Evolutionary conservation across 345 rosid species (phyloP).

Genomic region (Populus ilicifolia): DNA sequence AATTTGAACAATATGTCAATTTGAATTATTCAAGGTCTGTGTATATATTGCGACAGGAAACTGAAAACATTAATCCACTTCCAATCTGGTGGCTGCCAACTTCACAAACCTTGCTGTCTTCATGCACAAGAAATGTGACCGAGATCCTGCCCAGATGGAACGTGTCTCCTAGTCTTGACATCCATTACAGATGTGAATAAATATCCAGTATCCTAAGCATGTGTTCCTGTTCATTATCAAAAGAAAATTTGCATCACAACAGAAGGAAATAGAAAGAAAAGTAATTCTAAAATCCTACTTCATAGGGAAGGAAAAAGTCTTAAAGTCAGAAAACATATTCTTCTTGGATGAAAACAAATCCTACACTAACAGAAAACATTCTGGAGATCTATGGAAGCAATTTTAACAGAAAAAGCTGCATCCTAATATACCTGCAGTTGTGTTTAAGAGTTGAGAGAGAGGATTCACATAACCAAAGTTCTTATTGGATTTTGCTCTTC

Average conservation of each 20-base stretch:
- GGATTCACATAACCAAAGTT: no score
- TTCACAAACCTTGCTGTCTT: neutral
- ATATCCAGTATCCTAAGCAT: no score
- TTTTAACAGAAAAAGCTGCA: neutral
- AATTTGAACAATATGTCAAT: neutral
- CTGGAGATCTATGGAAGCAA: neutral
- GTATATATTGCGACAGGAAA: neutral
- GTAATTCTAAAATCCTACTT: neutral
- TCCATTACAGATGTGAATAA: no score
- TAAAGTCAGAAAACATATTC: neutral
- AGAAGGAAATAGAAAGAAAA: neutral
- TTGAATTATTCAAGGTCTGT: conserved; percentile 3
- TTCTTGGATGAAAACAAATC: neutral
- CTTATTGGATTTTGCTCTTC: no score
- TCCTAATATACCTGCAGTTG: neutral
- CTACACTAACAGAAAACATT: neutral
- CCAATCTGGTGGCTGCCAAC: conserved; percentile 2
- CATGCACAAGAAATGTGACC: neutral
- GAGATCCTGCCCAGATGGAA: neutral
- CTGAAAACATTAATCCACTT: neutral
- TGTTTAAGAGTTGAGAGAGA: no score
- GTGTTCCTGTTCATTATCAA: conserved; percentile 7
- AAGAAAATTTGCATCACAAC: neutral
- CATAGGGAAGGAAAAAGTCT: neutral
- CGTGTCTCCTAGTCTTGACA: neutral